Evolutionary conservation across 768 basidiomycete genomes (phyloP), one percentile per base, ranked within the genome.

Genomic region (Kwoniella newhampshirensis): DNA sequence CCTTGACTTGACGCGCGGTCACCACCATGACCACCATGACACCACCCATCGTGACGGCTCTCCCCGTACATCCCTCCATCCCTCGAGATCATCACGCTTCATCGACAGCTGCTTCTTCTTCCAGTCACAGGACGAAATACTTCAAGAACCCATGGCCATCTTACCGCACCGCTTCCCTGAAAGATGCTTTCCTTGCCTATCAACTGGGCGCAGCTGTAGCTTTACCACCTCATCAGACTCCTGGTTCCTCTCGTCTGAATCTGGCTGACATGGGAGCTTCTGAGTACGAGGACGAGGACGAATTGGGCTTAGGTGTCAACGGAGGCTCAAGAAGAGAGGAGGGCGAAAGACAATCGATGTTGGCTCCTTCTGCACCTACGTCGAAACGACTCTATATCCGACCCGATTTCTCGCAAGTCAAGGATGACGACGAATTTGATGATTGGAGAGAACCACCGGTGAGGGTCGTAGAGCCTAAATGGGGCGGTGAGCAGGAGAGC

Each of bases 111-210:
- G 26, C 30, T 18, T 53, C 53, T n/a, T 30, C 37, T 40, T 1
- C 41, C 18, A 36, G 20, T 4, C 42, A 50, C 26, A 67, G 59
- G 44, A 59, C 63, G 7, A 45, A 49, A 47, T 74, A 71, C 47
- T 76, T 73, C 50, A 51, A 57, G 30, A 76, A 76, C 54, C 75
- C 75, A 0, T 76, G 75, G 75, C 67, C 68, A 30, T 76, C 75
- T 2, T 76, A 68, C 40, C 59, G 69, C 6, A 40, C 61, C 1
- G 58, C 70, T 0, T 60, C 62, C 0, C 47, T 71, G 15, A 51
- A 40, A 7, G 75, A 76, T 44, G 67, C 70, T 1, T 74, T 62
- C 37, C 26, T 57, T 17, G 67, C 75, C 0, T 73, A 71, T 45
- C 54, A 67, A 36, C 60, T 68, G 18, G 75, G 75, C 9, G 73